A percentile compares a stretch with the other conserved stretches of the same genome.
Conservation (phyloP, 441 rosid species). For the Pelargonium fulgidum region DNA sequence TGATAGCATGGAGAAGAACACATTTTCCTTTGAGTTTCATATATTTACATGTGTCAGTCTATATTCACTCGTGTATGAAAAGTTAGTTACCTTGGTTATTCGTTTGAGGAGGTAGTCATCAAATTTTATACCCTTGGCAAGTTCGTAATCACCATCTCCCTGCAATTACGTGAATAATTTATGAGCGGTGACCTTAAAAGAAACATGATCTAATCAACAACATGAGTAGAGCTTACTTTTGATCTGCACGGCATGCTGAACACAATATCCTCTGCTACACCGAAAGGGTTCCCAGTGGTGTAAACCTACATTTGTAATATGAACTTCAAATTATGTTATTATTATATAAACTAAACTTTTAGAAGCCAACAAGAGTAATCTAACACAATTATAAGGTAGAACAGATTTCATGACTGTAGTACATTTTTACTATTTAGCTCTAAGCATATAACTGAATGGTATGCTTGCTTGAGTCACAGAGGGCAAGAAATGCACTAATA, state of each 20-base stretch:
- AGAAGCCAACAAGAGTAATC: no score
- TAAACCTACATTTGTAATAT: slow-evolving; percentile 48
- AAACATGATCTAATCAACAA: not conserved
- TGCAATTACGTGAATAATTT: slow-evolving; percentile 21
- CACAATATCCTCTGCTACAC: slow-evolving; percentile 71
- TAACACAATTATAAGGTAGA: not conserved
- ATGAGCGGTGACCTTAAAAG: not conserved
- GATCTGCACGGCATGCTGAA: slow-evolving; percentile 99
- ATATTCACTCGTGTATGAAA: not conserved
- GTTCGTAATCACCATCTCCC: slow-evolving; percentile 97
- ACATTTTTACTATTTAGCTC: not conserved
- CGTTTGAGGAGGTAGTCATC: slow-evolving; percentile 75
- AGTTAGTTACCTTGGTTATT: slow-evolving; percentile 52
- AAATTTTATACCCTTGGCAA: slow-evolving; percentile 68
- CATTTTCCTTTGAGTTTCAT: not conserved
- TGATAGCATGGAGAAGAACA: not conserved
- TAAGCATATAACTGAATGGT: not conserved
- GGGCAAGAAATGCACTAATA: no score
- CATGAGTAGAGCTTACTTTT: slow-evolving; percentile 42
- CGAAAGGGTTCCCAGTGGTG: slow-evolving; percentile 79
- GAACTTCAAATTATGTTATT: not conserved
- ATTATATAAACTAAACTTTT: no score
- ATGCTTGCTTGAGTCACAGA: no score
- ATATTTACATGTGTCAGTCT: no score
- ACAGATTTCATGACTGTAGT: not conserved